phyloP scores from a whole-genome alignment of 495 filamentous ascomycete genomes.

The Thermothielavioides terrestris region DNA sequence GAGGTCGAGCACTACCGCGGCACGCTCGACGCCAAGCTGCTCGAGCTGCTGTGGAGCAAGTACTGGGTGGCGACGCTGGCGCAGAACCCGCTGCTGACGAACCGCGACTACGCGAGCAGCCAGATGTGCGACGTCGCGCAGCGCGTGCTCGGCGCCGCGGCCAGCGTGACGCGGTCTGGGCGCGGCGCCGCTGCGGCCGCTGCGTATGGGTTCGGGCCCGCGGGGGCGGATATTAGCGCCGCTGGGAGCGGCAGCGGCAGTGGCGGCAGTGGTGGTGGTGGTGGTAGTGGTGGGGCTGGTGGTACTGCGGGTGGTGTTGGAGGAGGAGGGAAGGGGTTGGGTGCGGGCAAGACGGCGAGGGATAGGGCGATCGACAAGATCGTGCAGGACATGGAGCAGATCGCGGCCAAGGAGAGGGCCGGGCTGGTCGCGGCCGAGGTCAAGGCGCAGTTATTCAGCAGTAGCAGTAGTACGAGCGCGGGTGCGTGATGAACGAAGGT shows the following conservation, averaged over 20 bases:
- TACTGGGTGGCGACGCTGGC: slow-evolving; percentile 99
- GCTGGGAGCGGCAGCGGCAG: slow-evolving; percentile 9
- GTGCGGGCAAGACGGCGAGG: slow-evolving; percentile 3
- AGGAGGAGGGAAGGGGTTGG: not conserved
- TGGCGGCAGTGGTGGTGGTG: slow-evolving; percentile 1
- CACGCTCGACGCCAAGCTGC: slow-evolving; percentile 71
- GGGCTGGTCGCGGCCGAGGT: slow-evolving; percentile 75
- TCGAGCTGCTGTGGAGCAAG: slow-evolving; percentile 95
- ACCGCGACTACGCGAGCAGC: slow-evolving; percentile 85
- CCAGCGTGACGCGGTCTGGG: slow-evolving; percentile 33
- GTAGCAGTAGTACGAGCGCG: slow-evolving; percentile 8
- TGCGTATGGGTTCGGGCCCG: not conserved
- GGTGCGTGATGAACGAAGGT: not conserved
- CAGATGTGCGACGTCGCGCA: slow-evolving; percentile 82
- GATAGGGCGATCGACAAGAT: slow-evolving; percentile 72
- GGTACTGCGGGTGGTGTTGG: slow-evolving; percentile 2
- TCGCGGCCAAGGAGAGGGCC: slow-evolving; percentile 77
- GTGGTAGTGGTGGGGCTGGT: not conserved
- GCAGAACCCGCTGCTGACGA: slow-evolving; percentile 85
- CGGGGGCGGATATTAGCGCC: not conserved
- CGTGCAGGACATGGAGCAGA: slow-evolving; percentile 67
- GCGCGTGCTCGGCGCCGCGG: slow-evolving; percentile 61
- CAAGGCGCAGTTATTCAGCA: slow-evolving; percentile 70
- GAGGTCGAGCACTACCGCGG: slow-evolving; percentile 92
- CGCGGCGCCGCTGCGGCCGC: slow-evolving; percentile 3